Evolutionary conservation across 352 stramenopile genomes (phyloP).

Genomic region (Lagenidium giganteum): DNA sequence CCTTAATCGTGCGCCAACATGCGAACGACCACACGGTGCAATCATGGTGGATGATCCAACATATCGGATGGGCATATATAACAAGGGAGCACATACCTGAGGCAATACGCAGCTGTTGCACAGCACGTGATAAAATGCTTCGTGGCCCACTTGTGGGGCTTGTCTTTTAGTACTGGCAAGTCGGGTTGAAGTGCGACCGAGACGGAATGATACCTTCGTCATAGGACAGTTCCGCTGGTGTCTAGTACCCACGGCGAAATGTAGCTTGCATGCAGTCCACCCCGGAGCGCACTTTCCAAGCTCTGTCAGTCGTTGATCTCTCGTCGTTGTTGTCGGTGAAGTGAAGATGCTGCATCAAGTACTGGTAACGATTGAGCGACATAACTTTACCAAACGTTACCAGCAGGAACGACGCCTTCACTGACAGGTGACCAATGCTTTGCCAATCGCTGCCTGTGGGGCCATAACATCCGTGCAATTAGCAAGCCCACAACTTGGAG

Average conservation of each 20-base stretch:
- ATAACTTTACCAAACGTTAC: neutral
- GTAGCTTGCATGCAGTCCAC: neutral
- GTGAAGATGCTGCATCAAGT: neutral
- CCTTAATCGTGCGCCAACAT: conserved; percentile 16
- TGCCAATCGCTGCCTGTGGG: too few relatives aligned
- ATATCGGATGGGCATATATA: too few relatives aligned
- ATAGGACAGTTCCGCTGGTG: conserved; percentile 2
- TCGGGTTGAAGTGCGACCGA: conserved; percentile 1
- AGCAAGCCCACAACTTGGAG: too few relatives aligned
- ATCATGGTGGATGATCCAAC: too few relatives aligned
- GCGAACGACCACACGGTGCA: too few relatives aligned
- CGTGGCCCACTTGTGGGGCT: conserved; percentile 13
- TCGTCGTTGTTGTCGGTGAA: conserved; percentile 1
- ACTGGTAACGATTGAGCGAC: neutral
- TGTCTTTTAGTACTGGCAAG: conserved; percentile 8
- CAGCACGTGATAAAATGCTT: conserved; percentile 13
- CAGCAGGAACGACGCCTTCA: neutral
- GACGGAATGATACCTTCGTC: conserved; percentile 13
- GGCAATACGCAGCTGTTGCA: conserved; percentile 7
- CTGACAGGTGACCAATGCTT: too few relatives aligned
- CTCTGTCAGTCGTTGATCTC: neutral
- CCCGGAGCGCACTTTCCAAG: conserved; percentile 1
- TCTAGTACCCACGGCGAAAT: too few relatives aligned
- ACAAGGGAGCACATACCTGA: too few relatives aligned
- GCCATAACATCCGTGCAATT: too few relatives aligned